A percentile compares a stretch with the other conserved stretches of the same genome.
phyloP scores from a whole-genome alignment of 805 yeast species.

The Spathaspora girioi region DNA sequence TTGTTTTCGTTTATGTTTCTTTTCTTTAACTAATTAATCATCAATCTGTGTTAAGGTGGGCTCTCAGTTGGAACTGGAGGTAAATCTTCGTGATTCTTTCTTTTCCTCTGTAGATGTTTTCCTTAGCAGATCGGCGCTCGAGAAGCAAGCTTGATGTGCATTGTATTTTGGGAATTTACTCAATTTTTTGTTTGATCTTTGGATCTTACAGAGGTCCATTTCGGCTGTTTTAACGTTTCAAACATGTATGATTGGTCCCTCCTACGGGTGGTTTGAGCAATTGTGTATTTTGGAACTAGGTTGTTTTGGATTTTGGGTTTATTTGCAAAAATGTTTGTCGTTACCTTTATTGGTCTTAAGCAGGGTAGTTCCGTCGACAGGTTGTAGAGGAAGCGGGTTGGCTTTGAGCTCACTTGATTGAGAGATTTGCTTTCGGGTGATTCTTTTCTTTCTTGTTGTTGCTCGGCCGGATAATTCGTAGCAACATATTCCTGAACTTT shows the following conservation, averaged over 20 bases:
- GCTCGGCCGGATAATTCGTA: conserved; percentile 68
- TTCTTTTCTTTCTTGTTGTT: conserved; percentile 28
- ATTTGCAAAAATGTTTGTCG: conserved; percentile 5
- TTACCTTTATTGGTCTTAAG: conserved; percentile 43
- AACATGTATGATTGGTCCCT: conserved; percentile 34
- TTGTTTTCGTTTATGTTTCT: conserved; percentile 8
- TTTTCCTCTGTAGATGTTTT: conserved; percentile 29
- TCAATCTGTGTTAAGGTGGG: conserved; percentile 54
- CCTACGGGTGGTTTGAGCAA: conserved; percentile 52
- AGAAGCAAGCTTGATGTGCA: conserved; percentile 49
- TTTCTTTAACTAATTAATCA: conserved; percentile 16
- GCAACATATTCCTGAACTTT: conserved; percentile 99
- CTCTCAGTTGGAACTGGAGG: conserved; percentile 33
- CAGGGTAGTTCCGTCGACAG: conserved; percentile 98
- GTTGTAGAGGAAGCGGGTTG: conserved; percentile 71
- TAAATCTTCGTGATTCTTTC: conserved; percentile 28
- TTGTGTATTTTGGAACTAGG: conserved; percentile 18
- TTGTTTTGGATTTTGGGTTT: conserved; percentile 11
- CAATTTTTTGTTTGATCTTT: conserved; percentile 8
- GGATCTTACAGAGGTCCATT: conserved; percentile 14
- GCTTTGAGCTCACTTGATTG: conserved; percentile 52
- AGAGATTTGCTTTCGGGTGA: not conserved
- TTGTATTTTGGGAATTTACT: conserved; percentile 4
- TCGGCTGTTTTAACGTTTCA: conserved; percentile 19
- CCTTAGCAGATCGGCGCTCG: conserved; percentile 70